These are phyloP conservation scores for Arxiozyma telluris DNA, from an alignment of 1,139 yeast genomes.

Conservation along the genomic window DNA sequence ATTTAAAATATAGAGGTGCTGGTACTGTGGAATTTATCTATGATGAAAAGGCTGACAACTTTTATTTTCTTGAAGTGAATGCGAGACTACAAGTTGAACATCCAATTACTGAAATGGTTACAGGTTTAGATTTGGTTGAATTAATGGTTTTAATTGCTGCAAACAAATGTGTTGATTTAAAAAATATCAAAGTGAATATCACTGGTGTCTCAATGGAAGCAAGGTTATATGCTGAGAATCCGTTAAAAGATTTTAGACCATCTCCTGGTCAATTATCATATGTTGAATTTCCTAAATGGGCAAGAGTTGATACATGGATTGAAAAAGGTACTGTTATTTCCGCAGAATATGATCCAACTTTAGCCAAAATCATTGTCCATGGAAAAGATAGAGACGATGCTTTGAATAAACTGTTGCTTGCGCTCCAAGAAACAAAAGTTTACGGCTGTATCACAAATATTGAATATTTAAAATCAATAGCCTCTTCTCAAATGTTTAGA, in stretches of 20 bases:
- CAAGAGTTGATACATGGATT: conserved; percentile 93
- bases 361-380: conserved; percentile 92
- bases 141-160: conserved; percentile 95
- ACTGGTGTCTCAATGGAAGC: conserved; percentile 96
- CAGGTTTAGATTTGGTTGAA: conserved; percentile 89
- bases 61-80: conserved; percentile 90
- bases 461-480: conserved; percentile 81
- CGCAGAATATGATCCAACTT: conserved; percentile 92
- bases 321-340: conserved; percentile 80
- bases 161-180: conserved; percentile 72
- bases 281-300: conserved; percentile 77
- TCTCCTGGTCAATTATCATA: conserved; percentile 92
- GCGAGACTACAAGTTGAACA: conserved; percentile 97
- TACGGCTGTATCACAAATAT: conserved; percentile 84
- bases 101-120: conserved; percentile 91
- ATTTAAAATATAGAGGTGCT: conserved; percentile 87
- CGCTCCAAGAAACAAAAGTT: conserved; percentile 77
- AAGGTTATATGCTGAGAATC: conserved; percentile 91
- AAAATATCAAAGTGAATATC: conserved; percentile 43
- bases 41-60: conserved; percentile 75
- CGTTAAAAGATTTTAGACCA: conserved; percentile 88
- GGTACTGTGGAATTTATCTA: conserved; percentile 96
- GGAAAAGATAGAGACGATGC: conserved; percentile 86
- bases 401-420: conserved; percentile 61
- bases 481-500: conserved; percentile 74